Conservation (phyloP, 164 flowering plant species). For the Chimonanthus praecox region DNA sequence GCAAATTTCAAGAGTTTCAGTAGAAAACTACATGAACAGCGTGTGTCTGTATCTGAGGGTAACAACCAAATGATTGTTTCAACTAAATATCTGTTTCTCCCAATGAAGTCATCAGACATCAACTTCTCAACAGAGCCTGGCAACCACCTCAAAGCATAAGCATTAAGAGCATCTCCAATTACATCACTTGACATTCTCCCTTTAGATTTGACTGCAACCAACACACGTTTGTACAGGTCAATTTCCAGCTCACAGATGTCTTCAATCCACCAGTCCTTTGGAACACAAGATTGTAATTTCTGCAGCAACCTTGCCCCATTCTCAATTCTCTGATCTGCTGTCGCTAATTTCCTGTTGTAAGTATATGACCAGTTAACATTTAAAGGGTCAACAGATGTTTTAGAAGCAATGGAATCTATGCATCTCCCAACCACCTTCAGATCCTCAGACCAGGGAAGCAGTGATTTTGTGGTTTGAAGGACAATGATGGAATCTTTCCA, state of each 20-base stretch:
- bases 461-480: conserved; percentile 68
- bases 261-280: conserved; percentile 95
- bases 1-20: conserved; percentile 72
- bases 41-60: conserved; percentile 47
- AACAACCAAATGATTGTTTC: conserved; percentile 66
- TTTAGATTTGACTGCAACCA: conserved; percentile 67
- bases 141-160: conserved; percentile 73
- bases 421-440: conserved; percentile 79
- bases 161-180: conserved; percentile 72
- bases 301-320: conserved; percentile 24
- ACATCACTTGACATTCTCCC: conserved; percentile 70
- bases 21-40: conserved; percentile 79
- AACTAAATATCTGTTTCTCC: conserved; percentile 49
- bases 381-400: conserved; percentile 72
- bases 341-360: conserved; percentile 50
- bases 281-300: conserved; percentile 36
- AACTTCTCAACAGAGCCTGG: conserved; percentile 56
- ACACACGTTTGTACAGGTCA: conserved; percentile 66
- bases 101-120: conserved; percentile 42
- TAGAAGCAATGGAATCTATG: conserved; percentile 80
- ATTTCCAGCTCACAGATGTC: conserved; percentile 85
- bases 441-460: conserved; percentile 76
- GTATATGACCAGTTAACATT: conserved; percentile 76
- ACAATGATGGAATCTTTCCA: conserved; percentile 94
- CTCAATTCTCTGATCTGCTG: conserved; percentile 29